Conservation (phyloP, 2,329 filamentous ascomycete species). For the Penicillium vulpinum region DNA sequence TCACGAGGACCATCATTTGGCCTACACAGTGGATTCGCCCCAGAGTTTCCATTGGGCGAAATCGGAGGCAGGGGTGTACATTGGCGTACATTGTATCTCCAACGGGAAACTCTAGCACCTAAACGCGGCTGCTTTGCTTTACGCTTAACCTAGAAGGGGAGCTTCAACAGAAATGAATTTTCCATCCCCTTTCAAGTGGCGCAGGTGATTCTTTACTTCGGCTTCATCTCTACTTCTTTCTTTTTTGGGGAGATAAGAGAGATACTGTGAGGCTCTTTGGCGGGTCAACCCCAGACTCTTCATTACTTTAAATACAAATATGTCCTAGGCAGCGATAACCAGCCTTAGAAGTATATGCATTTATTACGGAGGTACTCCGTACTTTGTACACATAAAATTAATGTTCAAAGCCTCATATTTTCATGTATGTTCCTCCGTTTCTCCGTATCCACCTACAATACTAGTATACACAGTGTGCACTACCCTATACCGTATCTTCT, state of each 20-base stretch:
- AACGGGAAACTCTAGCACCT: constrained; percentile 11
- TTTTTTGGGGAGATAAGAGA: constrained; percentile 6
- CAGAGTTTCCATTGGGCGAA: constrained; percentile 16
- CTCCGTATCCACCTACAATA: neutral
- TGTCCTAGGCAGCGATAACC: no score
- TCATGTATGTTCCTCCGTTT: no score
- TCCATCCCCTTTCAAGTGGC: neutral
- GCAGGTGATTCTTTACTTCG: no score
- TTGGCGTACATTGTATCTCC: constrained; percentile 11
- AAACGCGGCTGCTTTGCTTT: constrained; percentile 7
- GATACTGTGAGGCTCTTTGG: neutral
- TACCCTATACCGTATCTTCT: neutral
- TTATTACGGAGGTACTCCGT: no score
- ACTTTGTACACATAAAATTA: no score
- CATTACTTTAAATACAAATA: neutral
- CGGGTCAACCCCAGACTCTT: neutral
- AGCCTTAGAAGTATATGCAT: neutral
- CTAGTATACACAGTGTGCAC: neutral
- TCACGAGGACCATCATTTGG: neutral
- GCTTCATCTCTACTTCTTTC: constrained; percentile 2
- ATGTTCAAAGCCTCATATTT: neutral
- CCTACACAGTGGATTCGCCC: constrained; percentile 13
- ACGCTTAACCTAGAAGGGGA: constrained; percentile 37
- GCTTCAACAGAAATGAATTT: constrained; percentile 35
- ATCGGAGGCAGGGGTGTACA: constrained; percentile 6